These are phyloP conservation scores for Conticribra weissflogii DNA, from an alignment of 108 stramenopile species.

Conservation along the genomic window DNA sequence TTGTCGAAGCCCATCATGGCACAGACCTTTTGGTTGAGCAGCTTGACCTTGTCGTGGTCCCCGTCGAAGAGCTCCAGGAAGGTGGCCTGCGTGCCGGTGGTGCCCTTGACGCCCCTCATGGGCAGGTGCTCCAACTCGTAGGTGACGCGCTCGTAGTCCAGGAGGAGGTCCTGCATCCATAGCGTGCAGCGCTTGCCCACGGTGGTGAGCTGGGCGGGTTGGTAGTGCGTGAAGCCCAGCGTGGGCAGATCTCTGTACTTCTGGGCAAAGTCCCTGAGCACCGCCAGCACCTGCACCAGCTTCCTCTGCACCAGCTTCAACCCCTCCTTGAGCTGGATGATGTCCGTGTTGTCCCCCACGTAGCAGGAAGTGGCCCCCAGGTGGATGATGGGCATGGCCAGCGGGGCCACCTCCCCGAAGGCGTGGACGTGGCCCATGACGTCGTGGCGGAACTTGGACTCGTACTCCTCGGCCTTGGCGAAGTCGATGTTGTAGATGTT, in stretches of 20 bases:
- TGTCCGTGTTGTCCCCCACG: slow-evolving; percentile 97
- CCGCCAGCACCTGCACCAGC: slow-evolving; percentile 83
- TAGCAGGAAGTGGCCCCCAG: slow-evolving; percentile 97
- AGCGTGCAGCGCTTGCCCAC: slow-evolving; percentile 96
- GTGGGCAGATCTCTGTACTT: slow-evolving; percentile 91
- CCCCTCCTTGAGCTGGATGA: slow-evolving; percentile 91
- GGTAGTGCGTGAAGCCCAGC: slow-evolving; percentile 98
- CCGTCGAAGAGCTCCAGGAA: slow-evolving; percentile 98
- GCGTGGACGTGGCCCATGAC: slow-evolving; percentile 99
- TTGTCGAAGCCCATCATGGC: slow-evolving; percentile 92
- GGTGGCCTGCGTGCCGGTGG: slow-evolving; percentile 98
- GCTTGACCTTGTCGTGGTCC: slow-evolving; percentile 96
- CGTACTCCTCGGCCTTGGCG: slow-evolving; percentile 91
- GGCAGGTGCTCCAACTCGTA: slow-evolving; percentile 91
- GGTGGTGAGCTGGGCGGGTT: slow-evolving; percentile 97
- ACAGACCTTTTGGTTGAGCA: slow-evolving; percentile 89
- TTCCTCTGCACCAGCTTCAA: slow-evolving; percentile 87
- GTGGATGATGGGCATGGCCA: slow-evolving; percentile 95
- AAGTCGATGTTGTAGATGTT: slow-evolving; percentile 94
- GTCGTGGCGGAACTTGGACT: slow-evolving; percentile 97
- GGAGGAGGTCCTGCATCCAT: slow-evolving; percentile 96
- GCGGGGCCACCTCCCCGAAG: slow-evolving; percentile 92
- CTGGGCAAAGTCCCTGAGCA: slow-evolving; percentile 82
- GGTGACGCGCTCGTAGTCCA: slow-evolving; percentile 90
- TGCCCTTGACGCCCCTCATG: slow-evolving; percentile 99